phyloP scores from a whole-genome alignment of 176 grass and related monocot species.

The Oropetium thomaeum region DNA sequence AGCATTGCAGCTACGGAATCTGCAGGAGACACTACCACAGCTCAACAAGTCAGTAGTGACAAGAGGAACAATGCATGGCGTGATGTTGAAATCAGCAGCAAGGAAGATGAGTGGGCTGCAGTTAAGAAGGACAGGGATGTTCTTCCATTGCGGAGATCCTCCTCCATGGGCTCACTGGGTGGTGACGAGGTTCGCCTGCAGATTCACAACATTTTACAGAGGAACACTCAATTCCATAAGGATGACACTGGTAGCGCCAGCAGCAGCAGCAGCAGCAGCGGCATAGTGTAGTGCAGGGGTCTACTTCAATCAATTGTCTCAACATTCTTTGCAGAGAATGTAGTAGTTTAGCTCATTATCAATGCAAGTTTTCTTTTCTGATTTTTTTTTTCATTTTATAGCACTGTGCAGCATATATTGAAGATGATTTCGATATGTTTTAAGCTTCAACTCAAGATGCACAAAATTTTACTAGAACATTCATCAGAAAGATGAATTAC shows the following conservation, averaged over 20 bases:
- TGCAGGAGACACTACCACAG: not conserved
- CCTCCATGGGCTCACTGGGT: constrained; percentile 42
- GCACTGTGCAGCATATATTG: not conserved
- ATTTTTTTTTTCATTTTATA: not conserved
- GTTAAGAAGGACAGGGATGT: constrained; percentile 18
- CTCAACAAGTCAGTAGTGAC: not conserved
- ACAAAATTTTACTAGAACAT: not conserved
- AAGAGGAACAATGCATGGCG: not conserved
- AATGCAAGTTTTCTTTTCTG: not conserved
- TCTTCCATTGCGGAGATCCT: constrained; percentile 52
- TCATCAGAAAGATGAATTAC: not conserved
- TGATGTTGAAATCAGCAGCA: constrained; percentile 16
- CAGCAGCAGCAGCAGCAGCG: constrained; percentile 1
- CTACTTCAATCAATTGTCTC: not conserved
- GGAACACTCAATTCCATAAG: constrained; percentile 35
- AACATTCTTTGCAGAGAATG: not conserved
- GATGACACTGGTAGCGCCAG: constrained; percentile 19
- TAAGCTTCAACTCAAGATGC: not conserved
- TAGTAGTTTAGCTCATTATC: not conserved
- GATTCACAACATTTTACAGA: constrained; percentile 46
- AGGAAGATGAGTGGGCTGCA: constrained; percentile 47
- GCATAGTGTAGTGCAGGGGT: not conserved
- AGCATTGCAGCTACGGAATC: not conserved
- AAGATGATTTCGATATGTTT: not conserved
- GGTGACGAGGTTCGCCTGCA: constrained; percentile 45